These are phyloP conservation scores for Colletotrichum noveboracense DNA, from an alignment of 2,329 filamentous ascomycete species.

Conservation along the genomic window DNA sequence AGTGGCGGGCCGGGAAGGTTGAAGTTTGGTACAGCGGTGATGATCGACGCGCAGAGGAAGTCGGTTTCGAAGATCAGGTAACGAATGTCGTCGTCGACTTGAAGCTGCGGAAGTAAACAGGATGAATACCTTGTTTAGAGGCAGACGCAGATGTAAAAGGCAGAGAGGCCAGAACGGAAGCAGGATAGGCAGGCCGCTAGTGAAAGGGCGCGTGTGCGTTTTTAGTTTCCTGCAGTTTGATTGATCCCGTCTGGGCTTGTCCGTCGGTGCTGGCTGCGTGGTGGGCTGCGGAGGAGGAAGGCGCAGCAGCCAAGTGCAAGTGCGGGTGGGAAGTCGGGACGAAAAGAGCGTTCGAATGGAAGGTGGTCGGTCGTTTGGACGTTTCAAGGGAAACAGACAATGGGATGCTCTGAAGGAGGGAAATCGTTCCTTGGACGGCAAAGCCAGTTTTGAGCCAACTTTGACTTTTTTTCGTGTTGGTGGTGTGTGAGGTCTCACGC, in stretches of 20 bases:
- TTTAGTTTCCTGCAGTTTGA: constrained; percentile 6
- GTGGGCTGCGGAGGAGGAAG: constrained; percentile 7
- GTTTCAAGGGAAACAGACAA: background rate
- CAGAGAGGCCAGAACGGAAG: background rate
- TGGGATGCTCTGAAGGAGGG: background rate
- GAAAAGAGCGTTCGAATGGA: constrained; percentile 8
- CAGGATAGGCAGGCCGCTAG: constrained; percentile 3
- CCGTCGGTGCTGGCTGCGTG: background rate
- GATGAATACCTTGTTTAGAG: constrained; percentile 1
- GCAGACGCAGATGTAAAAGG: background rate
- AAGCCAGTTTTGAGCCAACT: background rate
- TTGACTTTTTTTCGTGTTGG: background rate
- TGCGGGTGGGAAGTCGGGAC: background rate
- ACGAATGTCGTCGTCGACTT: constrained; percentile 13
- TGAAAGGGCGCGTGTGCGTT: constrained; percentile 2
- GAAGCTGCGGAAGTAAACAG: background rate
- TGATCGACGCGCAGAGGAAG: background rate
- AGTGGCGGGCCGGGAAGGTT: background rate
- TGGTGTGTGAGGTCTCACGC: constrained; percentile 1
- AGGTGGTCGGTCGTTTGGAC: background rate
- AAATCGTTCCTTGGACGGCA: background rate
- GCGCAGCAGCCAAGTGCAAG: constrained; percentile 7
- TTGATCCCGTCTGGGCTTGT: background rate
- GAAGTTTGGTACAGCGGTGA: background rate
- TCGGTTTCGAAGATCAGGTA: background rate